Conservation (phyloP, 805 yeast genomes). For the Wickerhamomyces subpelliculosus region DNA sequence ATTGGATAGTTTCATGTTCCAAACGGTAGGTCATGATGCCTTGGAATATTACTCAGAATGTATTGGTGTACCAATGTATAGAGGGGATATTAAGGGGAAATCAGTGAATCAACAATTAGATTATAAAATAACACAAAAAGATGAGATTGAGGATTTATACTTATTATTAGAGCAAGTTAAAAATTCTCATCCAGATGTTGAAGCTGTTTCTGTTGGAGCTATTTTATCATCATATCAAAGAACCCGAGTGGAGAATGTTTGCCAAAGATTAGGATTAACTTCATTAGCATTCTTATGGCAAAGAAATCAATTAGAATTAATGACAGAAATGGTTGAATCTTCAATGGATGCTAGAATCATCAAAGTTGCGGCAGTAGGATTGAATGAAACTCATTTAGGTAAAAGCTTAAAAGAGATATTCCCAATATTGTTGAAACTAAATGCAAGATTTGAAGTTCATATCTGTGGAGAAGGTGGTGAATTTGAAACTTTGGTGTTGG, state of each 20-base stretch:
- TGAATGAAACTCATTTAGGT: conserved; percentile 61
- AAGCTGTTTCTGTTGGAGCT: conserved; percentile 94
- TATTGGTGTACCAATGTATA: conserved; percentile 71
- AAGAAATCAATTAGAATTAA: conserved; percentile 68
- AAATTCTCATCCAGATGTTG: conserved; percentile 55
- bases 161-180: conserved; percentile 43
- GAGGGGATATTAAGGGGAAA: conserved; percentile 55
- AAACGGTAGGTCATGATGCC: conserved; percentile 90
- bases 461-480: conserved; percentile 99
- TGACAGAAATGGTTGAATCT: conserved; percentile 73
- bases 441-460: conserved; percentile 70
- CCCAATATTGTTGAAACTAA: conserved; percentile 51
- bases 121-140: conserved; percentile 58
- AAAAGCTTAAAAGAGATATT: conserved; percentile 54
- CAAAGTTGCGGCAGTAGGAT: conserved; percentile 91
- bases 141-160: conserved; percentile 84
- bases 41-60: conserved; percentile 61
- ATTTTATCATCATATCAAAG: conserved; percentile 93
- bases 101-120: conserved; percentile 64
- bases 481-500: conserved; percentile 87
- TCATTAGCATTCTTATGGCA: conserved; percentile 86
- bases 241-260: conserved; percentile 87
- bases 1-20: conserved; percentile 93
- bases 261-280: conserved; percentile 61
- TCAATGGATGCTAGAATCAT: conserved; percentile 72